phyloP scores from a whole-genome alignment of 129 eudicot genomes.

The Sambucus nigra region DNA sequence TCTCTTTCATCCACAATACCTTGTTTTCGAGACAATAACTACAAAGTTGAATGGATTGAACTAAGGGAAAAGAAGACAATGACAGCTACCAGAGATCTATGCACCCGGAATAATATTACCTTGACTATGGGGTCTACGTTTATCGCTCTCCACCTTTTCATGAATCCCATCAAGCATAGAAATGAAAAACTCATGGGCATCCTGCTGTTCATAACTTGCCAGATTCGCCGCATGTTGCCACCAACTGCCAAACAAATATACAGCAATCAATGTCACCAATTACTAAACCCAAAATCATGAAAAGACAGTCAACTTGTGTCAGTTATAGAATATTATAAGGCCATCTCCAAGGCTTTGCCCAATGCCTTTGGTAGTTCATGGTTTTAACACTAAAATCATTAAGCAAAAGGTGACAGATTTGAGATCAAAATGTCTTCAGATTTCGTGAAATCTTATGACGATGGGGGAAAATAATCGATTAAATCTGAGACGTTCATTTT shows the following conservation, averaged over 20 bases:
- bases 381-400: too few species aligned
- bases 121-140: slow-evolving; percentile 46
- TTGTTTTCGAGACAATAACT: slow-evolving; percentile 1
- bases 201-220: slow-evolving; percentile 96
- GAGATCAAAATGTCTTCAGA: not conserved
- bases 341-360: not conserved
- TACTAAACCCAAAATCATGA: not conserved
- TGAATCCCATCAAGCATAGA: slow-evolving; percentile 89
- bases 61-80: slow-evolving; percentile 1
- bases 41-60: not conserved
- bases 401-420: not conserved
- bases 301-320: not conserved
- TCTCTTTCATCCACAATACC: not conserved
- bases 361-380: not conserved
- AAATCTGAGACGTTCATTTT: too few species aligned
- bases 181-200: slow-evolving; percentile 96
- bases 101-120: slow-evolving; percentile 26
- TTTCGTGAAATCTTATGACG: too few species aligned
- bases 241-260: slow-evolving; percentile 51
- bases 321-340: not conserved
- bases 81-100: not conserved
- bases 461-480: too few species aligned
- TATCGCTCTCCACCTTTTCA: slow-evolving; percentile 69
- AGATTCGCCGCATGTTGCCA: slow-evolving; percentile 88
- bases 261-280: not conserved